Evolutionary conservation across 305 asterid genomes (phyloP), one percentile per base, ranked within the genome.

Genomic region (Solanum hybrid): DNA sequence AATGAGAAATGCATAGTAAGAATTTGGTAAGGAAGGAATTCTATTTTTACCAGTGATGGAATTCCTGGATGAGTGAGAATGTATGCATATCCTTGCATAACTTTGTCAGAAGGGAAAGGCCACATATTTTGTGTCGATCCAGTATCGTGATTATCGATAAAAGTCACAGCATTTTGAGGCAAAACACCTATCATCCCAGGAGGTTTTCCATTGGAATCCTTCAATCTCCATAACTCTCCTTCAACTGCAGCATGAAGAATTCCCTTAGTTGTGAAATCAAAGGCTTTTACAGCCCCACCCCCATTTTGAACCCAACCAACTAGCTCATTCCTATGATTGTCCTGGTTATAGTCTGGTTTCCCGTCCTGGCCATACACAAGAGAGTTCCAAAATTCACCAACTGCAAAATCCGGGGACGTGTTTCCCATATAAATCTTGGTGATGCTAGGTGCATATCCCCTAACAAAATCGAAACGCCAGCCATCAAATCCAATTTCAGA

Each of bases 51-150:
- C 94, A 96, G 89, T 2, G 94, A 93, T 24, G 98, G 98, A 78
- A 90, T 91, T 35, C 99, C 99, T 8, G 99, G 98, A 82, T 97
- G 99, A 6, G 99, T 94, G 24, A 97, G 98, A 37, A 97, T 97
- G 78, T 97, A 97, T 29, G 97, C 98, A 85, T 97, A 97, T 88
- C 99, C 99, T 22, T 81, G 94, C 85, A 91, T 89, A 84, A 97
- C 95, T 90, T 96, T 96, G 75, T 97, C 98, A 0, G 91, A 89
- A 4, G 98, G 99, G 84, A 97, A 96, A 14, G 98, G 98, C 98
- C 98, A 97, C 12, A 86, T 0, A 0, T 87, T 87, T 93, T 96
- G 97, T 8, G 98, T 94, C 6, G 98, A 95, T 32, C 96, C 97
- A 7, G 99, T 95, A 90, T 96, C 98, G 38, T 96, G 98, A 90